Conservation (phyloP, 2,329 filamentous ascomycete genomes). For the Sclerotiophoma versabilis region DNA sequence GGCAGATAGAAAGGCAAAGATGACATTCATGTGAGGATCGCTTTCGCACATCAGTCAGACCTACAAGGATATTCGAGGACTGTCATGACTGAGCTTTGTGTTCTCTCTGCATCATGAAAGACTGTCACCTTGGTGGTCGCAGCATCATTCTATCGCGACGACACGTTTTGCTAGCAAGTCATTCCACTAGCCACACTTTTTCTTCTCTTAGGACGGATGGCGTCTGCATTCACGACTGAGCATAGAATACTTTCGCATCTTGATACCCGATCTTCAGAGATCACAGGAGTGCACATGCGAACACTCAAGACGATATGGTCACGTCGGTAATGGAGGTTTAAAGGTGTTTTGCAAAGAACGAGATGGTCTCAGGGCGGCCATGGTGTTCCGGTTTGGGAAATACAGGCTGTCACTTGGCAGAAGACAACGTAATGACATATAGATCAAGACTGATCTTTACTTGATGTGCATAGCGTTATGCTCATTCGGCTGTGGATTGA, state of each 20-base stretch:
- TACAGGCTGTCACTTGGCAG: neutral
- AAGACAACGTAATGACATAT: no score
- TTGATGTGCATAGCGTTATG: no score
- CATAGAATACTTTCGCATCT: neutral
- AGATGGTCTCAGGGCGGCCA: neutral
- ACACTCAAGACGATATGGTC: neutral
- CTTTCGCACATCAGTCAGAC: no score
- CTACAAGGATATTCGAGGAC: no score
- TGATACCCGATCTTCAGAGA: slow-evolving; percentile 19
- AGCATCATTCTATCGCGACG: neutral
- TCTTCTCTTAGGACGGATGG: neutral
- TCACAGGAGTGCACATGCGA: neutral
- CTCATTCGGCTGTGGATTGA: no score
- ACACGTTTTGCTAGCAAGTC: neutral
- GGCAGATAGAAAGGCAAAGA: neutral
- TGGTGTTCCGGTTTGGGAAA: neutral
- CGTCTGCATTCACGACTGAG: neutral
- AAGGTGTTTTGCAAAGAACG: neutral
- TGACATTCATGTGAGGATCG: no score
- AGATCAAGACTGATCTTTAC: no score
- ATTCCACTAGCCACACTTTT: neutral
- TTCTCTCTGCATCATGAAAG: no score
- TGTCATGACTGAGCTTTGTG: no score
- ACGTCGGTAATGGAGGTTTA: neutral
- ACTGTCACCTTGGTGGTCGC: no score